phyloP scores from a whole-genome alignment of 2,329 filamentous ascomycete species.

The Xenoacremonium recifei region DNA sequence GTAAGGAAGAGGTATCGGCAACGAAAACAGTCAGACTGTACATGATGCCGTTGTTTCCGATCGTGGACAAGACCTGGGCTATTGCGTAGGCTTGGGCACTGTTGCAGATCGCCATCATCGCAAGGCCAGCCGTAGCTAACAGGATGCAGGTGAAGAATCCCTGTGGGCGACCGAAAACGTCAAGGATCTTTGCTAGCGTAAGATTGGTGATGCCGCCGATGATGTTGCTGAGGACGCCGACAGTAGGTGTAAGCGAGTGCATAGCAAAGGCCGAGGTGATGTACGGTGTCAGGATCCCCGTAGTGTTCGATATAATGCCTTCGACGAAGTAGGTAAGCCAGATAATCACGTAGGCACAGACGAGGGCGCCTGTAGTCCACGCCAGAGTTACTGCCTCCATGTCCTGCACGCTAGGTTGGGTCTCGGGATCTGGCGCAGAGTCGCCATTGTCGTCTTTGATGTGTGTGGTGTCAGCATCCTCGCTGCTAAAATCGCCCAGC shows the following conservation, averaged over 20 bases:
- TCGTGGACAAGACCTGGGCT: constrained; percentile 62
- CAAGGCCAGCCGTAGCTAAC: constrained; percentile 47
- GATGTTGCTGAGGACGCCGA: constrained; percentile 48
- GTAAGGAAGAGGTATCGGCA: constrained; percentile 63
- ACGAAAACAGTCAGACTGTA: constrained; percentile 64
- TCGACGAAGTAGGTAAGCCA: constrained; percentile 49
- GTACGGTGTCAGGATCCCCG: constrained; percentile 37
- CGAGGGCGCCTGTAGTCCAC: constrained; percentile 38
- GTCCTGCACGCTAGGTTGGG: constrained; percentile 35
- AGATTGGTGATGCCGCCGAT: constrained; percentile 58
- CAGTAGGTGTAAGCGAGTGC: constrained; percentile 51
- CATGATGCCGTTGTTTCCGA: constrained; percentile 55
- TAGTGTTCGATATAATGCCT: constrained; percentile 41
- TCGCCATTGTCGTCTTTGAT: too few relatives aligned
- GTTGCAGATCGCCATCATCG: constrained; percentile 62
- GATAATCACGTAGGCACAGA: constrained; percentile 37
- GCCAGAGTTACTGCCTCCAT: constrained; percentile 39
- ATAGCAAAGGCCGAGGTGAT: constrained; percentile 45
- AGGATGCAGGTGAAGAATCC: constrained; percentile 53
- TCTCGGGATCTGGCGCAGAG: too few relatives aligned
- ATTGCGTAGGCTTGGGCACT: constrained; percentile 45
- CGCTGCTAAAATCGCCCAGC: too few relatives aligned
- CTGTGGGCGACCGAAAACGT: constrained; percentile 62
- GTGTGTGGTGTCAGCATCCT: too few relatives aligned
- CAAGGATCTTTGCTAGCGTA: constrained; percentile 61